Conservation (phyloP, 73 alveolate species). For the Diophrys sp. region DNA sequence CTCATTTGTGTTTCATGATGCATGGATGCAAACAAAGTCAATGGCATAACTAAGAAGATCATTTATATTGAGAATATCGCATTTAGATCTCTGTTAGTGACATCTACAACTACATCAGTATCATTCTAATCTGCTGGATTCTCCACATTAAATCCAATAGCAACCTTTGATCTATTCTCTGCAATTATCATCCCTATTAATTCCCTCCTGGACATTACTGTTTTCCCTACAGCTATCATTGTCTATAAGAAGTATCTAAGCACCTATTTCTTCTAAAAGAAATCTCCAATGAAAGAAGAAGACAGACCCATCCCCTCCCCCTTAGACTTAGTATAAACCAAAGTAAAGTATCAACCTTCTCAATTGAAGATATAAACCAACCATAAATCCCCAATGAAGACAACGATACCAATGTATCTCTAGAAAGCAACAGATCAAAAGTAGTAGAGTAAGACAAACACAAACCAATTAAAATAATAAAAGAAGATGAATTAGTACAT, state of each 20-base stretch:
- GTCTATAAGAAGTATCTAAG: constrained; percentile 21
- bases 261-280: not conserved
- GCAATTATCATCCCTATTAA: constrained; percentile 8
- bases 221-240: constrained; percentile 13
- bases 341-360: no score
- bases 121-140: constrained; percentile 15
- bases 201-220: constrained; percentile 17
- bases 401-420: not conserved
- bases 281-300: not conserved
- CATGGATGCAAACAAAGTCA: constrained; percentile 10
- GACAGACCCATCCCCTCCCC: not conserved
- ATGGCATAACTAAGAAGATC: constrained; percentile 5
- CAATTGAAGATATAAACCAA: no score
- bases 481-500: not conserved
- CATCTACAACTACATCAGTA: constrained; percentile 8
- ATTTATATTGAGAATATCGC: constrained; percentile 2
- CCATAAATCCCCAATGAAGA: no score
- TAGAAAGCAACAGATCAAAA: not conserved
- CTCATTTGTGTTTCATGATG: constrained; percentile 41
- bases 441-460: not conserved
- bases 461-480: not conserved
- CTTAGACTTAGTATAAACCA: not conserved
- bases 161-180: constrained; percentile 37
- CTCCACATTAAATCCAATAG: constrained; percentile 31
- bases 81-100: not conserved